Base-by-base conservation (phyloP, 176 grass and related monocot species). In the Chloris gayana region DNA sequence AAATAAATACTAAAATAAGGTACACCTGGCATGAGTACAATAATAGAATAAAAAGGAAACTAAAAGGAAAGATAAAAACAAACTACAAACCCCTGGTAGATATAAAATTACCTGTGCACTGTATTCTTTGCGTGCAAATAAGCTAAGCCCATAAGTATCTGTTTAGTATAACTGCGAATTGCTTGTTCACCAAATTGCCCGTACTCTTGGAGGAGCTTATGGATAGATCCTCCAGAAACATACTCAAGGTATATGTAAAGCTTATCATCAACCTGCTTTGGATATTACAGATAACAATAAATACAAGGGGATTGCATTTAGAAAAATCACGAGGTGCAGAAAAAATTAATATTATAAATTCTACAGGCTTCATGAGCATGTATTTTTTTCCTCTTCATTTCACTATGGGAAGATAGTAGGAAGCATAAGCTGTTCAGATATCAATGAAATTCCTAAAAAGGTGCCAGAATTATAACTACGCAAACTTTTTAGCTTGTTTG, bases 181-280 rank as follows among this genome's bases (percentile, higher is more conserved):
- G 92, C 96, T 72, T 80, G 96, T 70, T 99, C 96, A 82, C 96
- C 96, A 86, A 99, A 93, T 64, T 88, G 86, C 14, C 92, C 96
- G 39, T 99, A 95, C 72, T 99, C 96, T 82, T 93, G 92, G 78
- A 99, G 92, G 85, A 99, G 96, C 79, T 86, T 99, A 84, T 99
- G 90, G 81, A 99, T 99, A 59, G 96, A 99, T 87, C 96, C 96
- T 76, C 96, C 92, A 54, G 96, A 99, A 46, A 99, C 92, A 88
- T 93, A 99, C 81, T 99, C 96, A 38, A 99, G 81, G 78, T 99
- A 99, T 91, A 99, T 99, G 83, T 99, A 99, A 72, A 99, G 84
- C 65, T 89, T 95, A 83, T 99, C 88, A 78, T 99, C 92, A 77
- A 95, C 86, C 92, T 99, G 53, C 57, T 70, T 80, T 39, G 61